A percentile compares a stretch with the other conserved stretches of the same genome.
These are phyloP conservation scores for Ceratocystis huliohia DNA, from an alignment of 2,329 filamentous ascomycete genomes.

Conservation along the genomic window DNA sequence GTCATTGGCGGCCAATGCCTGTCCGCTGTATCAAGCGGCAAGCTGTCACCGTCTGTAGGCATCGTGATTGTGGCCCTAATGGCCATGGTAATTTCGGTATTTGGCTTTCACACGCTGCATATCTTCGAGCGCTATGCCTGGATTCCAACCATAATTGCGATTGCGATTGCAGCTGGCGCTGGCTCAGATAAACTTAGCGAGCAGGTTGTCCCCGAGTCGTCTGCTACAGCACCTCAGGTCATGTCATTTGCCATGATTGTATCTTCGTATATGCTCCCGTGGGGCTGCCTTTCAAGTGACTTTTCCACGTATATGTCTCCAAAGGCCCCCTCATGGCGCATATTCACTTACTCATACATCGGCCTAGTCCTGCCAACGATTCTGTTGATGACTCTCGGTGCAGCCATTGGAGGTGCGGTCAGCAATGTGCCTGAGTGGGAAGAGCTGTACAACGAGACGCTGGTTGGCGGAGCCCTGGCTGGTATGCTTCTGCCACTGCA, in stretches of 20 bases:
- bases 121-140: slow-evolving; percentile 46
- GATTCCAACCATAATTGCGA: slow-evolving; percentile 42
- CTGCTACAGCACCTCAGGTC: slow-evolving; percentile 30
- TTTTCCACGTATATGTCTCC: slow-evolving; percentile 50
- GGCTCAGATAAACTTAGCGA: slow-evolving; percentile 38
- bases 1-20: slow-evolving; percentile 49
- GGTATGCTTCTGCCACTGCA: slow-evolving; percentile 46
- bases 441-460: slow-evolving; percentile 40
- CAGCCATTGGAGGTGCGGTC: slow-evolving; percentile 50
- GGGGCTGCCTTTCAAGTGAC: slow-evolving; percentile 45
- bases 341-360: slow-evolving; percentile 45
- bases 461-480: slow-evolving; percentile 45
- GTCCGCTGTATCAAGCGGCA: slow-evolving; percentile 38
- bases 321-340: slow-evolving; percentile 29
- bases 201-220: slow-evolving; percentile 30
- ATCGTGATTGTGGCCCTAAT: slow-evolving; percentile 49
- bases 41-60: slow-evolving; percentile 41
- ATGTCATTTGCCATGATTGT: slow-evolving; percentile 49
- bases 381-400: slow-evolving; percentile 49
- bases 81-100: slow-evolving; percentile 48
- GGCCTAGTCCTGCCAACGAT: slow-evolving; percentile 44
- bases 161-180: slow-evolving; percentile 42
- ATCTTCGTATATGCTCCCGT: slow-evolving; percentile 51
- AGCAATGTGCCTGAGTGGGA: slow-evolving; percentile 41
- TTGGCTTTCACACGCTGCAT: slow-evolving; percentile 45